Evolutionary conservation across 1,284 basidiomycete species (phyloP).

Genomic region (Trametes pubescens): DNA sequence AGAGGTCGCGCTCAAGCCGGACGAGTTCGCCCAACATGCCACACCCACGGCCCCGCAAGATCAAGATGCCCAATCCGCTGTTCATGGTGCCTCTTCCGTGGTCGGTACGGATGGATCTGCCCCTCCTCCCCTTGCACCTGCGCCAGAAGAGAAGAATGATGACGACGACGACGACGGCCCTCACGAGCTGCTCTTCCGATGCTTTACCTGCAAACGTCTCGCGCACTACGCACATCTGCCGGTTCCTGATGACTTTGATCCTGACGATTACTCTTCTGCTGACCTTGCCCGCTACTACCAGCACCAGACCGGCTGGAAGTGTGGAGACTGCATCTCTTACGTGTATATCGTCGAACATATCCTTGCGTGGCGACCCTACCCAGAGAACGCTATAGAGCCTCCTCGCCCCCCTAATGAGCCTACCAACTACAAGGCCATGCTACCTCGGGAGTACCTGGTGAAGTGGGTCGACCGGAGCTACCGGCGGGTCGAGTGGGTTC

Average conservation of each 20-base stretch:
- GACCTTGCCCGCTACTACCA: conserved; percentile 75
- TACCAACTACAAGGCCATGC: conserved; percentile 62
- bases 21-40: conserved; percentile 36
- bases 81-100: conserved; percentile 14
- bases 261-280: conserved; percentile 47
- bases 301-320: conserved; percentile 70
- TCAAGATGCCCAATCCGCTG: neutral
- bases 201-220: conserved; percentile 80
- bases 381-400: conserved; percentile 65
- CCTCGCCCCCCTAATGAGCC: conserved; percentile 49
- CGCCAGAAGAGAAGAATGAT: conserved; percentile 30
- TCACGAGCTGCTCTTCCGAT: conserved; percentile 76
- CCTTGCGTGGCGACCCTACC: conserved; percentile 89
- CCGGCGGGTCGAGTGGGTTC: conserved; percentile 84
- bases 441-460: conserved; percentile 89
- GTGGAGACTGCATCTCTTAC: conserved; percentile 83
- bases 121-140: conserved; percentile 1
- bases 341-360: conserved; percentile 83
- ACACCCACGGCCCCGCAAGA: conserved; percentile 28
- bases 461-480: conserved; percentile 87
- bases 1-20: conserved; percentile 60
- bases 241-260: conserved; percentile 49
- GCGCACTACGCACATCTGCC: conserved; percentile 83
- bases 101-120: conserved; percentile 22
- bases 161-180: conserved; percentile 37